Evolutionary conservation across 2,329 filamentous ascomycete species (phyloP).

Genomic region (Microdochium trichocladiopsis): DNA sequence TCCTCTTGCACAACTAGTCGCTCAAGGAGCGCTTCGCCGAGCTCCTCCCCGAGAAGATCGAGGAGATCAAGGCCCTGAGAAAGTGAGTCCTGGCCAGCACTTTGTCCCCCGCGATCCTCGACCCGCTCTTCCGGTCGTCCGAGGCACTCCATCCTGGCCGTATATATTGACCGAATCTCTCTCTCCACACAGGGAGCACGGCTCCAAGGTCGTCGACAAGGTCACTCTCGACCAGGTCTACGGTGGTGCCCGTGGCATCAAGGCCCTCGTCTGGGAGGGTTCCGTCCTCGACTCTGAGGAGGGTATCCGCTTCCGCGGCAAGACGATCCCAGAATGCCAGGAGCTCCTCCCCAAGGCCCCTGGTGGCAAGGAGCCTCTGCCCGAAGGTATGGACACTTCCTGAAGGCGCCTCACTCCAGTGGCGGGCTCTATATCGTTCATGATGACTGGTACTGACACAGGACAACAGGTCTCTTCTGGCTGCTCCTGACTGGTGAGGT

Average conservation of each 20-base stretch:
- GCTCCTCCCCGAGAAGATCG: constrained; percentile 90
- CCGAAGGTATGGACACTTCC: constrained; percentile 60
- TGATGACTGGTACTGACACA: constrained; percentile 18
- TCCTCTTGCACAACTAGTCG: constrained; percentile 21
- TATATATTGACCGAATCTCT: background rate
- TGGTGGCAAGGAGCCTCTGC: constrained; percentile 92
- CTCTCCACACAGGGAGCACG: constrained; percentile 71
- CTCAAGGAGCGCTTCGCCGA: constrained; percentile 98
- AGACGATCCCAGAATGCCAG: constrained; percentile 99
- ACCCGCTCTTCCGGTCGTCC: constrained; percentile 14
- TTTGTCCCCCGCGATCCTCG: constrained; percentile 6
- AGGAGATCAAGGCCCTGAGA: constrained; percentile 97
- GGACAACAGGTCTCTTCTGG: constrained; percentile 76
- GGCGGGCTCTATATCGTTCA: background rate
- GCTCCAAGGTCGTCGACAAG: constrained; percentile 92
- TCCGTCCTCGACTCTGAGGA: constrained; percentile 98
- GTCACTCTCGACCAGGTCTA: constrained; percentile 99
- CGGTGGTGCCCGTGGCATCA: constrained; percentile 97
- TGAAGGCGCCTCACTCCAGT: constrained; percentile 1
- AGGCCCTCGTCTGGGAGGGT: constrained; percentile 97
- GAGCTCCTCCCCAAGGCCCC: constrained; percentile 94
- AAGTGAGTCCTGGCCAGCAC: constrained; percentile 56
- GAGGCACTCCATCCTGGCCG: constrained; percentile 1
- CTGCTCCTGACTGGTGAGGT: constrained; percentile 97
- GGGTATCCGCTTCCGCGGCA: constrained; percentile 98